A percentile compares a stretch with the other conserved stretches of the same genome.
These are phyloP conservation scores for Cucurbita pepo DNA, from an alignment of 306 rosid genomes.

Conservation along the genomic window DNA sequence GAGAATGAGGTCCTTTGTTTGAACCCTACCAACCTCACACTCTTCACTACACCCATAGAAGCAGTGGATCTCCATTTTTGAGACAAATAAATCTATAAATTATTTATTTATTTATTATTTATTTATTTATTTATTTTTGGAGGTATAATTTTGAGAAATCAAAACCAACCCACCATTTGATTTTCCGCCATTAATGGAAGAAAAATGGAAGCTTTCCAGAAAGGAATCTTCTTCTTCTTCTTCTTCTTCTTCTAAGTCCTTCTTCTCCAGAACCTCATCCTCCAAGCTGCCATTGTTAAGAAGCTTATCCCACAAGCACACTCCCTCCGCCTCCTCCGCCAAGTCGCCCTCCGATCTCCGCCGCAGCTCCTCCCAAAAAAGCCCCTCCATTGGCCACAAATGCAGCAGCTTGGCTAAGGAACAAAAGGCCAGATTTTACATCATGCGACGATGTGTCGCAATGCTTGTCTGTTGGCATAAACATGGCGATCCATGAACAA, in stretches of 20 bases:
- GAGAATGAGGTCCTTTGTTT: not conserved
- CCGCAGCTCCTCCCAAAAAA: slow-evolving; percentile 51
- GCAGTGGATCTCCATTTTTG: not conserved
- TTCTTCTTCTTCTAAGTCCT: slow-evolving; percentile 14
- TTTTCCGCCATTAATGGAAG: slow-evolving; percentile 24
- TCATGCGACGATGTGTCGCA: slow-evolving; percentile 85
- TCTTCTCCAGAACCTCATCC: slow-evolving; percentile 41
- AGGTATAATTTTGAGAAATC: too few species aligned
- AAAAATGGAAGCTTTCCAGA: slow-evolving; percentile 73
- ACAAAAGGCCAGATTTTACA: slow-evolving; percentile 86
- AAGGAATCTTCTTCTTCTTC: slow-evolving; percentile 22
- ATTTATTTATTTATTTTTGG: not conserved
- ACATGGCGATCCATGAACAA: slow-evolving; percentile 37
- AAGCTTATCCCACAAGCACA: slow-evolving; percentile 53
- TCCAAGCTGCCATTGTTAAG: slow-evolving; percentile 55
- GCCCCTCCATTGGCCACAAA: slow-evolving; percentile 45
- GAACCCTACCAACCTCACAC: slow-evolving; percentile 7
- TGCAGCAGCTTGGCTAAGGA: slow-evolving; percentile 74
- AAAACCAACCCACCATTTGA: not conserved
- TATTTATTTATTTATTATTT: not conserved
- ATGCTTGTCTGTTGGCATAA: slow-evolving; percentile 98
- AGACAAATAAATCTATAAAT: not conserved
- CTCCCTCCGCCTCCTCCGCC: not conserved
- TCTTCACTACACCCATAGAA: not conserved
- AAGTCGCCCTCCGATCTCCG: slow-evolving; percentile 15